Evolutionary conservation across 257 asterid genomes (phyloP).

Genomic region (Nicotiana otophora): DNA sequence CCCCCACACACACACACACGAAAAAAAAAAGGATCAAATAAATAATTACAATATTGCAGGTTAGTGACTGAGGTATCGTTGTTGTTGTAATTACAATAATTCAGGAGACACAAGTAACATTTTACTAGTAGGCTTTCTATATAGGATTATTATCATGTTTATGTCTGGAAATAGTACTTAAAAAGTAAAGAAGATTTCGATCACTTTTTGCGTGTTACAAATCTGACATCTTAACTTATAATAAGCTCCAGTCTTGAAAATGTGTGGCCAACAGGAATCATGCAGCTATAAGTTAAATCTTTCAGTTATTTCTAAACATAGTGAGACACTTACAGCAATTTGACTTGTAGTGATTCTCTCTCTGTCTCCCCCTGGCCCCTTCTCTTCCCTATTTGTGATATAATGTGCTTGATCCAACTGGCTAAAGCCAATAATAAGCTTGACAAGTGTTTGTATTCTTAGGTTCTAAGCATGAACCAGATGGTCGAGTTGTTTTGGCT

Average conservation of each 20-base stretch:
- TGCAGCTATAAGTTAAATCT: not conserved
- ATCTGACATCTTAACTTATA: not conserved
- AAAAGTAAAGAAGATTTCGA: not conserved
- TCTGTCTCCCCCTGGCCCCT: not conserved
- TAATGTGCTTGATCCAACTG: not conserved
- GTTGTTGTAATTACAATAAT: too few relatives aligned
- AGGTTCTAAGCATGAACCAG: conserved; percentile 88
- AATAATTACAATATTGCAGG: too few relatives aligned
- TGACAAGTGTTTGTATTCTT: conserved; percentile 13
- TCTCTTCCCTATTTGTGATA: not conserved
- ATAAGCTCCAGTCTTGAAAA: conserved; percentile 3
- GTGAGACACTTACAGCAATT: not conserved
- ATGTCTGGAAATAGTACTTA: not conserved
- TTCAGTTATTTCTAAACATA: not conserved
- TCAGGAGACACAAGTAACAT: too few relatives aligned
- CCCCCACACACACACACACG: not conserved
- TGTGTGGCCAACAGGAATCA: not conserved
- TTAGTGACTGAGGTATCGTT: too few relatives aligned
- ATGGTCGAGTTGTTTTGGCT: conserved; percentile 85
- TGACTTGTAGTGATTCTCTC: not conserved
- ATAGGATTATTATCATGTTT: not conserved
- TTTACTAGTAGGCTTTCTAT: not conserved
- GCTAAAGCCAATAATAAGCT: conserved; percentile 6
- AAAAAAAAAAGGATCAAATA: too few relatives aligned
- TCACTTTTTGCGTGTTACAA: not conserved